Evolutionary conservation across 2,329 filamentous ascomycete genomes (phyloP).

Genomic region (Cephalotrichum gorgonifer): DNA sequence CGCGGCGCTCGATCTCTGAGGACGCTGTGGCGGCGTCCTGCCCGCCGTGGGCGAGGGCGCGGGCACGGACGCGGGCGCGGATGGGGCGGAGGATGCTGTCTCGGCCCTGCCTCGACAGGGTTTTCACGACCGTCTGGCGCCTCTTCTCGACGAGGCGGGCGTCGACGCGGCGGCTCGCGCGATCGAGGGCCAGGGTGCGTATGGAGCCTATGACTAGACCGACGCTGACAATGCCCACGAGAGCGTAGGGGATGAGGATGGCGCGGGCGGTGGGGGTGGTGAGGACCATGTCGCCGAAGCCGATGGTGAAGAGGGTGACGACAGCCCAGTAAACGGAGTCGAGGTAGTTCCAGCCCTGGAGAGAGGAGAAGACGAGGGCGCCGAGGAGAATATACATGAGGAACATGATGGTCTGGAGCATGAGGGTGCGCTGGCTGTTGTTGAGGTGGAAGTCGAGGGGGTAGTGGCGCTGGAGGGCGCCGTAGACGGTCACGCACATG

Average conservation of each 20-base stretch:
- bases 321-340: slow-evolving; percentile 75
- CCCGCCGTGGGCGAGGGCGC: slow-evolving; percentile 2
- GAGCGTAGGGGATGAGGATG: slow-evolving; percentile 72
- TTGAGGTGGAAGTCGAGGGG: slow-evolving; percentile 69
- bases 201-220: slow-evolving; percentile 78
- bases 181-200: slow-evolving; percentile 52
- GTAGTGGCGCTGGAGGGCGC: slow-evolving; percentile 61
- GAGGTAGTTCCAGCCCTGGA: slow-evolving; percentile 67
- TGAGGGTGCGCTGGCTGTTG: slow-evolving; percentile 73
- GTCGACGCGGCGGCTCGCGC: slow-evolving; percentile 41
- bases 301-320: slow-evolving; percentile 56
- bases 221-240: slow-evolving; percentile 74
- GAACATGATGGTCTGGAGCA: slow-evolving; percentile 82
- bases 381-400: slow-evolving; percentile 73
- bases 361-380: slow-evolving; percentile 59
- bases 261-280: slow-evolving; percentile 48
- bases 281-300: slow-evolving; percentile 46
- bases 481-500: slow-evolving; percentile 69
- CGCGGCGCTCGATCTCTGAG: slow-evolving; percentile 48
- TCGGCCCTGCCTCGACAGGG: slow-evolving; percentile 32
- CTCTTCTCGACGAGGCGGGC: slow-evolving; percentile 51
- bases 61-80: slow-evolving; percentile 6
- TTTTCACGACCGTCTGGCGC: slow-evolving; percentile 35
- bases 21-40: too few species aligned
- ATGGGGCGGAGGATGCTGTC: slow-evolving; percentile 41